Evolutionary conservation across 108 stramenopile species (phyloP).

Genomic region (Craspedostauros australis): DNA sequence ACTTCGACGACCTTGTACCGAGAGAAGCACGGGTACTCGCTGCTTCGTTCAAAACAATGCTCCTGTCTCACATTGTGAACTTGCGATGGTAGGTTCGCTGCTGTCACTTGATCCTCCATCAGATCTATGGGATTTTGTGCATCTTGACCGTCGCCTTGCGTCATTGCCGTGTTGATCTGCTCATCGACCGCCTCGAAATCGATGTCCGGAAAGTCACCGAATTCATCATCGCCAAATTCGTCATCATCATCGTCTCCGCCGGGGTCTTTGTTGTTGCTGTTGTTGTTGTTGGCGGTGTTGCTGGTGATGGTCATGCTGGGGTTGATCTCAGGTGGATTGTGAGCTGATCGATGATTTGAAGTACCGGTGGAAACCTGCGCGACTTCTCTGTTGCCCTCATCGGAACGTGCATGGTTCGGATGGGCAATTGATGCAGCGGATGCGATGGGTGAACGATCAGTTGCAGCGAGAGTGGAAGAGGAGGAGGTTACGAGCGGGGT

Average conservation of each 20-base stretch:
- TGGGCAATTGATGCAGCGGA: too few species aligned
- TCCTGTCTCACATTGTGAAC: slow-evolving; percentile 17
- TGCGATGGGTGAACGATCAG: too few species aligned
- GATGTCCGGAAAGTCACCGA: slow-evolving; percentile 48
- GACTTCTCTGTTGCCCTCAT: too few species aligned
- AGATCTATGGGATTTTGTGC: too few species aligned
- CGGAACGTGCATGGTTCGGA: too few species aligned
- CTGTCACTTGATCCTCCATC: slow-evolving; percentile 1
- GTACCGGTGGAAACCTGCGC: slow-evolving; percentile 2
- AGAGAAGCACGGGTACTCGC: slow-evolving; percentile 17
- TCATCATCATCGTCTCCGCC: slow-evolving; percentile 17
- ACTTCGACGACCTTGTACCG: slow-evolving; percentile 61
- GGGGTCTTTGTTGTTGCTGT: not conserved
- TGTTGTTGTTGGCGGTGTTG: not conserved
- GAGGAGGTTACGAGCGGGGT: not conserved
- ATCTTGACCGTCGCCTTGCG: not conserved
- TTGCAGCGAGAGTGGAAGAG: not conserved
- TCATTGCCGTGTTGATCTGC: slow-evolving; percentile 8
- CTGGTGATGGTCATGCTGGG: not conserved
- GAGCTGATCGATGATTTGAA: not conserved
- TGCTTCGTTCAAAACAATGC: too few species aligned
- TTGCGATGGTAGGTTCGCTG: slow-evolving; percentile 7
- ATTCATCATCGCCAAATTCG: slow-evolving; percentile 32
- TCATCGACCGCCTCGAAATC: slow-evolving; percentile 54
- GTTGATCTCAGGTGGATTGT: not conserved